These are phyloP conservation scores for Lizonia empirigonia DNA, from an alignment of 2,329 filamentous ascomycete species.

Conservation along the genomic window DNA sequence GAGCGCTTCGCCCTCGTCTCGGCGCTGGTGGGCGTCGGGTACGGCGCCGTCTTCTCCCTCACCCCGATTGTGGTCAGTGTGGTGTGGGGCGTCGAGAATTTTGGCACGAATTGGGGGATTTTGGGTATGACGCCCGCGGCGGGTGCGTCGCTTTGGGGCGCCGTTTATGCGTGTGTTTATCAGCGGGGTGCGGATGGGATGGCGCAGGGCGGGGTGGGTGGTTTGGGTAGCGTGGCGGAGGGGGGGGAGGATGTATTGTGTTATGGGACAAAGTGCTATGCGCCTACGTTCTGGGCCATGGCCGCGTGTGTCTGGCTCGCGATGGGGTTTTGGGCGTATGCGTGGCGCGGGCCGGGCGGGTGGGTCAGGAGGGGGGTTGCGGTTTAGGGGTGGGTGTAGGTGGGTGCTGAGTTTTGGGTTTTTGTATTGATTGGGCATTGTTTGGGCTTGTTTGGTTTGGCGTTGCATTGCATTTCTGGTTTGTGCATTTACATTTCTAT, in stretches of 20 bases:
- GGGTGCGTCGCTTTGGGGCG: slow-evolving; percentile 86
- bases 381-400: too few species aligned
- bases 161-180: slow-evolving; percentile 84
- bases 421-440: too few species aligned
- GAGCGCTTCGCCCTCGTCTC: slow-evolving; percentile 87
- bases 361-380: slow-evolving; percentile 80
- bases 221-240: too few species aligned
- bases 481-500: too few species aligned
- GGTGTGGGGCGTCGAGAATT: slow-evolving; percentile 98
- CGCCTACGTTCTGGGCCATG: slow-evolving; percentile 84
- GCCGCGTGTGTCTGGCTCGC: slow-evolving; percentile 79
- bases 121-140: slow-evolving; percentile 88
- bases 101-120: slow-evolving; percentile 97
- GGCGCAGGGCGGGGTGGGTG: slow-evolving; percentile 42
- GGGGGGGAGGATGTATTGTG: slow-evolving; percentile 65
- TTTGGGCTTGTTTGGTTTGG: too few species aligned
- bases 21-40: slow-evolving; percentile 83
- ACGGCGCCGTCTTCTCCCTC: slow-evolving; percentile 88
- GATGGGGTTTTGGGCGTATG: slow-evolving; percentile 72
- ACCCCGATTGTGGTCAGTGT: slow-evolving; percentile 93
- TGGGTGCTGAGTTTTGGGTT: too few species aligned
- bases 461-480: too few species aligned
- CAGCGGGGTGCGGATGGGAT: slow-evolving; percentile 64
- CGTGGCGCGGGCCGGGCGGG: slow-evolving; percentile 78
- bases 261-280: slow-evolving; percentile 82